Evolutionary conservation across 257 asterid genomes (phyloP), one percentile per base, ranked within the genome.

Genomic region (Solanum virginianum): DNA sequence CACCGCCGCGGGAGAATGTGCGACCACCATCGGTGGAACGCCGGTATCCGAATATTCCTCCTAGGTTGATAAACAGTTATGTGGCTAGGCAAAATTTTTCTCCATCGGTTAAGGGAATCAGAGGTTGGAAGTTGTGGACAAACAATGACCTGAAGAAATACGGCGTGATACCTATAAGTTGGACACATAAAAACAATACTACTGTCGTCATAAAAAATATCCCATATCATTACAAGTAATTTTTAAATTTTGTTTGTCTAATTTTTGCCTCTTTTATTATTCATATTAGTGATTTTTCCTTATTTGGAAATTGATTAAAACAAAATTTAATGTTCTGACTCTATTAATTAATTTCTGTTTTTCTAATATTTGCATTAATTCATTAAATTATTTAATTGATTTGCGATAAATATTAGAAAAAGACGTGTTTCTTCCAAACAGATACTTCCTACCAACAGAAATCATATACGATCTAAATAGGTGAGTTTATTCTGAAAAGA

Each of bases 131-230:
- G 4, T 8, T 14, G 81, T 3, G 9, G 7, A 16, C 1, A 41
- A 75, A 1, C 17, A 39, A 22, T 4, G 29, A 10, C 7, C 41
- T 12, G 4, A 24, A 10, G 8, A 89, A 85, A 62, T 89, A 88
- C 29, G 24, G 36, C 18, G 86, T 86, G 3, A 12, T 86, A 15
- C 92, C 90, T 60, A 89, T 94, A 1, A 85, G 80, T 8, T 68
- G 66, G 3, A 85, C 80, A 7, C 91, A 86, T 81, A 84, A 81
- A 3, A 83, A 86, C 4, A 22, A 6, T 22, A 91, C 98, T 0
- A 91, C 95, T 4, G 84, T 94, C 80, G 90, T 94, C 95, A 91
- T 94, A 47, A 93, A 91, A 85, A 92, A 94, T 43, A 91, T 94
- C 11, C 95, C 97, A 0, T 88, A 90, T 69, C 81, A 83, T 18